Evolutionary conservation across 352 stramenopile genomes (phyloP), one percentile per base, ranked within the genome.

Genomic region (Phytophthora chlamydospora): DNA sequence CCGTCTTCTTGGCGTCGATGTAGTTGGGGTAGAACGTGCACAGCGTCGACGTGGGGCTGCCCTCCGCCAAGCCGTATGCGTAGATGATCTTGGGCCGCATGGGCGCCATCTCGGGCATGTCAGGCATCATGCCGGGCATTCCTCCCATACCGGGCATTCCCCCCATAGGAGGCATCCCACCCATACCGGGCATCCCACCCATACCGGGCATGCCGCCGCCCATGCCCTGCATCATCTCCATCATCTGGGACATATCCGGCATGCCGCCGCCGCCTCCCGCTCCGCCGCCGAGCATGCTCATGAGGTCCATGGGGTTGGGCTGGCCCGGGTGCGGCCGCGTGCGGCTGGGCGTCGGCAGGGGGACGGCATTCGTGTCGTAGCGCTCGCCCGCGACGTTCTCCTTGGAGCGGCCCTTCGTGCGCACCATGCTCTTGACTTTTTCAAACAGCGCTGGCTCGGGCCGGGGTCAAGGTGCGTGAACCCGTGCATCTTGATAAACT

Each of bases 21-120:
- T 95, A 95, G 69, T 91, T 91, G 1, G 88, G 88, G 68, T 93
- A 96, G 56, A 96, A 90, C 35, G 80, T 93, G 51, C 77, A 81
- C 49, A 91, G 90, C 12, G 38, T 70, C 31, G 85, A 75, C 3
- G 85, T 80, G 13, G 75, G 69, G 29, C 68, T 71, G 34, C 76
- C 83, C 50, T 91, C 73, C 1, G 79, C 65, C 35, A 93, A 61
- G 3, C 82, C 82, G 45, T 89, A 86, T 6, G 60, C 73, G 69
- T 90, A 91, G 11, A 93, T 63, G 41, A 85, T 78, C 66, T 90
- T 88, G 47, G 76, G 81, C 29, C 78, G 59, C 69, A 78, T 68
- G 9, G 74, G 79, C 51, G 75, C 64, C 74, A 85, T 85, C n/a
- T 69, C 69, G 11, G 66, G 65, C 68, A 78, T 78, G 51, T 80